phyloP scores from a whole-genome alignment of 1,284 basidiomycete genomes.

The Marasmius tenuissimus region DNA sequence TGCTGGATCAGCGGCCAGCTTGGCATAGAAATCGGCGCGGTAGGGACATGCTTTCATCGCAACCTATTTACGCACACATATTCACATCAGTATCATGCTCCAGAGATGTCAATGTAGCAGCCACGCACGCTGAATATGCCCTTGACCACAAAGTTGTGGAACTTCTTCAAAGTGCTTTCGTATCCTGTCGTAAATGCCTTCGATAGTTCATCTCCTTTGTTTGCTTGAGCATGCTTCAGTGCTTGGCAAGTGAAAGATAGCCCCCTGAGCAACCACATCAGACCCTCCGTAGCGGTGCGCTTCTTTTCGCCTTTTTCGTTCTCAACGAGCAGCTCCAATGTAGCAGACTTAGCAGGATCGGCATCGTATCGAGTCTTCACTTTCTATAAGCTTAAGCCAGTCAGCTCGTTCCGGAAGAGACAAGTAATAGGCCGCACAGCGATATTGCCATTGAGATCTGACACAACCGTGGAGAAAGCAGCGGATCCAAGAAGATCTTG shows the following conservation, averaged over 20 bases:
- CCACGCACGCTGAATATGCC: constrained; percentile 79
- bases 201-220: constrained; percentile 72
- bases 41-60: constrained; percentile 98
- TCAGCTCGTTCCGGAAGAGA: constrained; percentile 8
- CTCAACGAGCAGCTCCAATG: constrained; percentile 83
- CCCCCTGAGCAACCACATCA: constrained; percentile 91
- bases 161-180: constrained; percentile 78
- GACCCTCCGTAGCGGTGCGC: constrained; percentile 83
- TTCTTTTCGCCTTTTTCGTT: constrained; percentile 91
- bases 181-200: constrained; percentile 85
- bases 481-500: constrained; percentile 89
- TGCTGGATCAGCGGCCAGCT: constrained; percentile 74
- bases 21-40: constrained; percentile 86
- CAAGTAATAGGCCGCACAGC: constrained; percentile 48
- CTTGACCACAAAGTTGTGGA: constrained; percentile 88
- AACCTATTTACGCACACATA: constrained; percentile 48
- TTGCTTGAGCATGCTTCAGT: constrained; percentile 70
- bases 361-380: constrained; percentile 79
- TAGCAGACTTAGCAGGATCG: constrained; percentile 63
- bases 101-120: neutral
- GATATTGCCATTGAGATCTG: constrained; percentile 93
- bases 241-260: constrained; percentile 90
- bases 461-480: constrained; percentile 85
- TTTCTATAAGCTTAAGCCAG: constrained; percentile 60
- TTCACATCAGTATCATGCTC: neutral